Conservation (phyloP, 2,329 filamentous ascomycete species). For the Zasmidium cellare region DNA sequence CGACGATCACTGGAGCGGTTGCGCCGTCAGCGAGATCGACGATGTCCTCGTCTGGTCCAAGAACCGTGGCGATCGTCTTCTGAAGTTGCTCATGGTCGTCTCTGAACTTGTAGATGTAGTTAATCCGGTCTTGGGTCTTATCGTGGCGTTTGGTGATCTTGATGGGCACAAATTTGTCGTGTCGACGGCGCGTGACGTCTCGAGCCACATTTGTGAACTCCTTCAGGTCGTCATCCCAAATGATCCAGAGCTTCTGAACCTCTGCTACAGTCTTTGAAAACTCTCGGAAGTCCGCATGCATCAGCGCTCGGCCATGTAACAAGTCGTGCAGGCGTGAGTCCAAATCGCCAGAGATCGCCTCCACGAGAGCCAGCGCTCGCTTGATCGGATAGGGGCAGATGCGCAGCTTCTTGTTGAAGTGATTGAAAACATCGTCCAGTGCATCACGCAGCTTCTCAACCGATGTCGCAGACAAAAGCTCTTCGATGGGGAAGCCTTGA, state of each 20-base stretch:
- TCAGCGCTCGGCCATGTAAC: constrained; percentile 80
- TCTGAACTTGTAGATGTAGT: constrained; percentile 91
- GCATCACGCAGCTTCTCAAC: constrained; percentile 86
- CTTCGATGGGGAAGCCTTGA: constrained; percentile 95
- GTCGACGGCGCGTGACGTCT: constrained; percentile 87
- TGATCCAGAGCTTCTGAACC: constrained; percentile 80
- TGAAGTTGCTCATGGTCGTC: constrained; percentile 98
- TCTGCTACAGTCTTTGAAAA: constrained; percentile 83
- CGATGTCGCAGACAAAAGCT: constrained; percentile 88
- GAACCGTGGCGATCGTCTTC: constrained; percentile 93
- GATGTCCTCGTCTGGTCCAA: constrained; percentile 64
- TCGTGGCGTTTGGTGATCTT: constrained; percentile 88
- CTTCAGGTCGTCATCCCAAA: constrained; percentile 95
- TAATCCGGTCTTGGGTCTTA: constrained; percentile 84
- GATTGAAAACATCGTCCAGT: constrained; percentile 83
- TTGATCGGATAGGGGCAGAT: constrained; percentile 94
- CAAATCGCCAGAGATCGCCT: constrained; percentile 92
- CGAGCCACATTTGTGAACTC: constrained; percentile 97
- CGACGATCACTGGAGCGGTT: constrained; percentile 71
- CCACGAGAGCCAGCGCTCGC: constrained; percentile 88
- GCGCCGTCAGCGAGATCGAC: constrained; percentile 56
- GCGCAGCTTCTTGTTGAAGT: constrained; percentile 96
- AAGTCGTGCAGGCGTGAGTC: constrained; percentile 83
- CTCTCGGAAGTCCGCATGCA: constrained; percentile 88
- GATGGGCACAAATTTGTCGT: constrained; percentile 98